phyloP scores from a whole-genome alignment of 805 yeast species.

The Phaffomyces opuntiae region DNA sequence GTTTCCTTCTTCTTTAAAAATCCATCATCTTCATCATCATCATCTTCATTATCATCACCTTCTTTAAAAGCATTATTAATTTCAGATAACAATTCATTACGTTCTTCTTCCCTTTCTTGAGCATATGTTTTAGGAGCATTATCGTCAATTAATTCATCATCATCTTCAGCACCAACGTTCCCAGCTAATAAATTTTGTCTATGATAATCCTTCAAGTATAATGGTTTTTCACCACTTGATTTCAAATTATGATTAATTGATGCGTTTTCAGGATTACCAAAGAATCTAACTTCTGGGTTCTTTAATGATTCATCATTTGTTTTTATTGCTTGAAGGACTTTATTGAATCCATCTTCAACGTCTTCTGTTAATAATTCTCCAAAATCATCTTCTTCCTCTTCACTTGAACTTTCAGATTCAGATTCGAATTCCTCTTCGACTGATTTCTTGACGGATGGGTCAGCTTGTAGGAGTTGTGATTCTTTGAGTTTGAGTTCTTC shows the following conservation, averaged over 20 bases:
- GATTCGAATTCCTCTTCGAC: slow-evolving; percentile 28
- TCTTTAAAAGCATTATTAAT: slow-evolving; percentile 63
- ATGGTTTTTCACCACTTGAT: slow-evolving; percentile 51
- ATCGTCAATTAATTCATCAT: slow-evolving; percentile 46
- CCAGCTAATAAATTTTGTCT: slow-evolving; percentile 75
- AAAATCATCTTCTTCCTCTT: slow-evolving; percentile 89
- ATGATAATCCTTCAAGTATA: slow-evolving; percentile 89
- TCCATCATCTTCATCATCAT: slow-evolving; percentile 36
- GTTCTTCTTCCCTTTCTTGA: slow-evolving; percentile 69
- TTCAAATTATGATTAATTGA: slow-evolving; percentile 25
- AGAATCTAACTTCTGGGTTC: slow-evolving; percentile 67
- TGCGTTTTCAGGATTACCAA: slow-evolving; percentile 48
- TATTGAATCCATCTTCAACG: slow-evolving; percentile 70
- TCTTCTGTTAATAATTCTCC: slow-evolving; percentile 86
- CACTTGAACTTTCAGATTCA: slow-evolving; percentile 34
- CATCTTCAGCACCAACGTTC: slow-evolving; percentile 38
- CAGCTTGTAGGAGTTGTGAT: slow-evolving; percentile 18
- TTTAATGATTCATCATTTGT: slow-evolving; percentile 58
- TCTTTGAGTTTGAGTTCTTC: slow-evolving; percentile 33
- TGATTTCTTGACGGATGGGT: slow-evolving; percentile 19
- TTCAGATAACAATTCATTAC: slow-evolving; percentile 64
- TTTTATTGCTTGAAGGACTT: slow-evolving; percentile 65
- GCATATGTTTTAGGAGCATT: slow-evolving; percentile 57
- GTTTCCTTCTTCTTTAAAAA: slow-evolving; percentile 53
- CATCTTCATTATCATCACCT: slow-evolving; percentile 34